A percentile compares a stretch with the other conserved stretches of the same genome.
Conservation (phyloP, 139 green algal genomes). For the Ostreobium quekettii region DNA sequence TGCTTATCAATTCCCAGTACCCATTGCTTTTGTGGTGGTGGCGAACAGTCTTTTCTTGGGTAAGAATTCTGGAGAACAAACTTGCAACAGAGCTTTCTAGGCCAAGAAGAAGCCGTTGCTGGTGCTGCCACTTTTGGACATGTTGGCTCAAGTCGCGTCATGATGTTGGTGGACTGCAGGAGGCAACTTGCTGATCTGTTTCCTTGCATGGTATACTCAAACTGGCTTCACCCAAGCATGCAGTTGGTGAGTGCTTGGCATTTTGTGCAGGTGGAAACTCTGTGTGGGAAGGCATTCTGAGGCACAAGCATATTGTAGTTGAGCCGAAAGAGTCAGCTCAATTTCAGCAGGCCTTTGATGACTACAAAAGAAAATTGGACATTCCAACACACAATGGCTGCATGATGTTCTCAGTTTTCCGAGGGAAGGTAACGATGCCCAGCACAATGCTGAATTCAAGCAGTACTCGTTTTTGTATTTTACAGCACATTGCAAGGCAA, state of each 20-base stretch:
- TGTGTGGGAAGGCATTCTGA: constrained; percentile 73
- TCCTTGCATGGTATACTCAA: too few species aligned
- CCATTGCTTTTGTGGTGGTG: neutral
- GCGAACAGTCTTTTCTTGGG: too few species aligned
- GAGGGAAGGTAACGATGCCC: constrained; percentile 67
- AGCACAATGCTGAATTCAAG: too few species aligned
- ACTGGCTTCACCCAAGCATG: neutral
- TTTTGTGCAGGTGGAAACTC: neutral
- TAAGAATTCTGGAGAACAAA: neutral
- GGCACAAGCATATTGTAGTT: constrained; percentile 75
- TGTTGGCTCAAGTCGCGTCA: too few species aligned
- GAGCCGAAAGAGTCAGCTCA: constrained; percentile 60
- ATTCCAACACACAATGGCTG: constrained; percentile 54
- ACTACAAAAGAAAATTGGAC: constrained; percentile 66
- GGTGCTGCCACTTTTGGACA: too few species aligned
- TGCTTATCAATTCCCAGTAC: neutral
- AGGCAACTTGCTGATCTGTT: too few species aligned
- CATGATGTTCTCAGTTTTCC: constrained; percentile 88
- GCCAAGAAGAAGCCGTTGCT: too few species aligned
- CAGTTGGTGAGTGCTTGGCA: neutral
- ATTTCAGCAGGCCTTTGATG: constrained; percentile 44
- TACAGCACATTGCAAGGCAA: too few species aligned
- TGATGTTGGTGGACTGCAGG: too few species aligned
- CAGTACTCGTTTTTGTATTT: too few species aligned
- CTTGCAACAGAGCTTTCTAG: neutral